Percentiles rank a stretch among this genome's conserved stretches.
These are phyloP conservation scores for Tillandsia leiboldiana DNA, from an alignment of 176 grass and related monocot species.

Conservation along the genomic window DNA sequence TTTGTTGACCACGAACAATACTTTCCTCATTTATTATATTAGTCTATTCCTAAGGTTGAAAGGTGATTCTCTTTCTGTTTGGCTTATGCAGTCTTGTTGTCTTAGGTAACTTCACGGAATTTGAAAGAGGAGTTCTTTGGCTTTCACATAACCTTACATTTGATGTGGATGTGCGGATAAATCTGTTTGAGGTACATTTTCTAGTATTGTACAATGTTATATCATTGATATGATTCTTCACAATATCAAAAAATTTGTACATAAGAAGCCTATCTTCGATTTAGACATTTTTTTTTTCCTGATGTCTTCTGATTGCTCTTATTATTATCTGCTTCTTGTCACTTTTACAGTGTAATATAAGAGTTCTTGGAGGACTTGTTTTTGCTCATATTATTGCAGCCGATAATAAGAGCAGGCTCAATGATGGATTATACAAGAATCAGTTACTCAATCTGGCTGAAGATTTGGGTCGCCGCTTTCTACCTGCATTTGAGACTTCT, in stretches of 20 bases:
- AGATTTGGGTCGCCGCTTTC: no score
- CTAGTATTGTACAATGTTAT: not conserved
- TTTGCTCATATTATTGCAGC: no score
- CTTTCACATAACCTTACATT: slow-evolving; percentile 84
- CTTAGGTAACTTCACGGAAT: slow-evolving; percentile 97
- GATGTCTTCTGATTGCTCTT: slow-evolving; percentile 1
- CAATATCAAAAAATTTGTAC: not conserved
- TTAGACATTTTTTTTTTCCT: slow-evolving; percentile 8
- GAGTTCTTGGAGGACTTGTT: no score
- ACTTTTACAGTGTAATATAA: no score
- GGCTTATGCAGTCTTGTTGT: slow-evolving; percentile 97
- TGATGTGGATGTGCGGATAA: slow-evolving; percentile 84
- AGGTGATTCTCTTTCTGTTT: no score
- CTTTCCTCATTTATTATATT: no score
- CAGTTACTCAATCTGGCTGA: no score
- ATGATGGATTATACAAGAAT: no score
- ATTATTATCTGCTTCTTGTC: slow-evolving; percentile 10
- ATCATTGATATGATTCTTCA: not conserved
- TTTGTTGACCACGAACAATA: no score
- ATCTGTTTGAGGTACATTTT: slow-evolving; percentile 74
- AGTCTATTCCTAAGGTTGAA: no score
- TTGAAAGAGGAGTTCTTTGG: slow-evolving; percentile 75
- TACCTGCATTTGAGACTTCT: no score
- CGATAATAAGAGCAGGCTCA: no score
- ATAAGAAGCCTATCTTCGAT: not conserved